A percentile compares a stretch with the other conserved stretches of the same genome.
These are phyloP conservation scores for Jaapia argillacea DNA, from an alignment of 768 basidiomycete species.

Conservation along the genomic window DNA sequence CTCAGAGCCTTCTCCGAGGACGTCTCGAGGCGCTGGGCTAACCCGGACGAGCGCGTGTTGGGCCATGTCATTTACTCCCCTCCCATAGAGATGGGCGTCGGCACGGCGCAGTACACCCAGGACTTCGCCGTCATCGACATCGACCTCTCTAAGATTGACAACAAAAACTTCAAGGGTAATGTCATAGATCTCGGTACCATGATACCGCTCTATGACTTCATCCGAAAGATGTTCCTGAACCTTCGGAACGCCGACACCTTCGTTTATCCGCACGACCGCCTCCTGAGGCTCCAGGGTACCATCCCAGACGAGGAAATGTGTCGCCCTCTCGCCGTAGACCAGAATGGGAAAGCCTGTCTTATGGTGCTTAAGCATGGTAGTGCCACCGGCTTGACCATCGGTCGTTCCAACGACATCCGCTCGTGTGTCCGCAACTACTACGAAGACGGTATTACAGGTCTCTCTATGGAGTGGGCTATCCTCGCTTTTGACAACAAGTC, in stretches of 20 bases:
- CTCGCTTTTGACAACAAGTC: constrained; percentile 14
- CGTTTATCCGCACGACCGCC: constrained; percentile 20
- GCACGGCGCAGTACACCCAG: too few relatives aligned
- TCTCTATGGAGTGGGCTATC: constrained; percentile 13
- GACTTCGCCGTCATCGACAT: too few relatives aligned
- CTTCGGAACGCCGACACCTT: constrained; percentile 15
- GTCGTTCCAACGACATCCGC: constrained; percentile 21
- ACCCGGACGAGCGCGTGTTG: too few relatives aligned
- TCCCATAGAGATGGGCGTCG: too few relatives aligned
- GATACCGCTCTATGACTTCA: constrained; percentile 7
- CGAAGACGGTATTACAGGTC: background rate
- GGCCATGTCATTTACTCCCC: too few relatives aligned
- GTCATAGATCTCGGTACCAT: constrained; percentile 15
- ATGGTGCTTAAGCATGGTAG: constrained; percentile 23
- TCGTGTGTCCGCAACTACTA: constrained; percentile 21
- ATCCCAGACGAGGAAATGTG: constrained; percentile 20
- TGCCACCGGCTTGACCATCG: constrained; percentile 13
- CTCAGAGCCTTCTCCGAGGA: too few relatives aligned
- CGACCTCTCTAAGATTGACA: too few relatives aligned
- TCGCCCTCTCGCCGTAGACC: constrained; percentile 24
- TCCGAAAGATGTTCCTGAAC: constrained; percentile 10
- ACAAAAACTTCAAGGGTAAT: constrained; percentile 16
- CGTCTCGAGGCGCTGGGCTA: too few relatives aligned
- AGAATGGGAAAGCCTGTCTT: constrained; percentile 25
- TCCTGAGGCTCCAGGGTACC: constrained; percentile 19